Evolutionary conservation across 2,329 filamentous ascomycete genomes (phyloP).

Genomic region (Apiospora sp.): DNA sequence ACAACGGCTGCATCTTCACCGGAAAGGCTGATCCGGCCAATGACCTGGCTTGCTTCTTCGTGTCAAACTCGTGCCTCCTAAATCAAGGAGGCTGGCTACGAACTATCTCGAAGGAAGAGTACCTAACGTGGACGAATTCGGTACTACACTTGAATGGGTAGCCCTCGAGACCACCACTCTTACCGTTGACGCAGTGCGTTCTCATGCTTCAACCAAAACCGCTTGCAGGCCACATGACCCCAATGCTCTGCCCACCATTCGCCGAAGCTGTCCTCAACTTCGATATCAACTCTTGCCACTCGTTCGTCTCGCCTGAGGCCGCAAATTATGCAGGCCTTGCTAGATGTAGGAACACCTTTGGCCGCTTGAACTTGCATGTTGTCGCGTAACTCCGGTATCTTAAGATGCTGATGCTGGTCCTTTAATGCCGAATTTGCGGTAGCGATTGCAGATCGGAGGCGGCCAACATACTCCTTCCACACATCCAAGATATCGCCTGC

Average conservation of each 20-base stretch:
- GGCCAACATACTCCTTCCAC: slow-evolving; percentile 80
- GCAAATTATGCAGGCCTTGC: slow-evolving; percentile 83
- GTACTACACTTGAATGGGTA: not conserved
- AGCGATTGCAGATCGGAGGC: slow-evolving; percentile 76
- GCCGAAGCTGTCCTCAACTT: slow-evolving; percentile 88
- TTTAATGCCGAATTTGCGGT: slow-evolving; percentile 62
- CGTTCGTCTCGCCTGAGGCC: slow-evolving; percentile 89
- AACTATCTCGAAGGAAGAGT: not conserved
- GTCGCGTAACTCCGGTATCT: slow-evolving; percentile 75
- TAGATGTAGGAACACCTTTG: slow-evolving; percentile 77
- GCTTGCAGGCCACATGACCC: slow-evolving; percentile 80
- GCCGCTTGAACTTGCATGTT: slow-evolving; percentile 72
- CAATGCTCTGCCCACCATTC: slow-evolving; percentile 97
- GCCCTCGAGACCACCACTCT: slow-evolving; percentile 18
- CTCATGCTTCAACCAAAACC: slow-evolving; percentile 86
- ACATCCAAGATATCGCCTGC: slow-evolving; percentile 76
- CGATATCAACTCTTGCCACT: slow-evolving; percentile 75
- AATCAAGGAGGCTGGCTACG: not conserved
- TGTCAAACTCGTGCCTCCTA: not conserved
- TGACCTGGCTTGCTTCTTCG: not conserved
- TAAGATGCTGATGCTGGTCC: slow-evolving; percentile 48
- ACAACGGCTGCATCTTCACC: not conserved
- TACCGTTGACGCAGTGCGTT: slow-evolving; percentile 72
- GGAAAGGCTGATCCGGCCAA: not conserved
- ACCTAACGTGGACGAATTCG: not conserved